Percentiles rank a stretch among this genome's conserved stretches.
Evolutionary conservation across 345 rosid genomes (phyloP).

Genomic region (Ailanthus altissimus): DNA sequence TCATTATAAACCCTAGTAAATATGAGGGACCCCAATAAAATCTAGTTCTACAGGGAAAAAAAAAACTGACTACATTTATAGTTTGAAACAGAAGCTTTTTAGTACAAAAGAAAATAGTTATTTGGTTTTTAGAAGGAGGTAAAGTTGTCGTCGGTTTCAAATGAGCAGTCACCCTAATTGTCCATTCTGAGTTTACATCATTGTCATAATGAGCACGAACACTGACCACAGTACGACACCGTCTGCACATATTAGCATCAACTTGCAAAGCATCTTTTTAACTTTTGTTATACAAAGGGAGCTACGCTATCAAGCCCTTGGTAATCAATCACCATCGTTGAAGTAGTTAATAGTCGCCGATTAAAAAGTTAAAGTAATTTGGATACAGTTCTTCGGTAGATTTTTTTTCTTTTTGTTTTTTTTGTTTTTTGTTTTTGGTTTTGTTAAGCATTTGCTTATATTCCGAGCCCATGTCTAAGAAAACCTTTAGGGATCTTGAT

Average conservation of each 20-base stretch:
- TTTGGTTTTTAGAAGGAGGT: too few relatives aligned
- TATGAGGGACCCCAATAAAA: too few relatives aligned
- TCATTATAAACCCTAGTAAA: too few relatives aligned
- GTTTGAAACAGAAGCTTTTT: too few relatives aligned
- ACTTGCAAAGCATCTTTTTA: not conserved
- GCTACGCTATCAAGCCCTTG: not conserved
- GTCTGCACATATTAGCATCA: not conserved
- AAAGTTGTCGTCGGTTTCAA: too few relatives aligned
- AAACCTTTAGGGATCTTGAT: not conserved
- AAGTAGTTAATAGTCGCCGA: not conserved
- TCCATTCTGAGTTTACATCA: conserved; percentile 18
- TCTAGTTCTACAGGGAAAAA: too few relatives aligned
- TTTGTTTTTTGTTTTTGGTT: not conserved
- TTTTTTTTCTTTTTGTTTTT: not conserved
- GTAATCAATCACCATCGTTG: not conserved
- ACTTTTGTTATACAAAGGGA: not conserved
- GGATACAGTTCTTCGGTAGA: not conserved
- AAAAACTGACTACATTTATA: too few relatives aligned
- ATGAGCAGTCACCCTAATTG: conserved; percentile 8
- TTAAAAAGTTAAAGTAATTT: not conserved
- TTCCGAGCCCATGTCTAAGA: not conserved
- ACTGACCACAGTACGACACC: conserved; percentile 12
- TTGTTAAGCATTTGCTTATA: not conserved
- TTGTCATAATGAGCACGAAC: conserved; percentile 19
- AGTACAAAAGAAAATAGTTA: too few relatives aligned